phyloP scores from a whole-genome alignment of 2,329 filamentous ascomycete genomes.

The Sporothrix humicola region DNA sequence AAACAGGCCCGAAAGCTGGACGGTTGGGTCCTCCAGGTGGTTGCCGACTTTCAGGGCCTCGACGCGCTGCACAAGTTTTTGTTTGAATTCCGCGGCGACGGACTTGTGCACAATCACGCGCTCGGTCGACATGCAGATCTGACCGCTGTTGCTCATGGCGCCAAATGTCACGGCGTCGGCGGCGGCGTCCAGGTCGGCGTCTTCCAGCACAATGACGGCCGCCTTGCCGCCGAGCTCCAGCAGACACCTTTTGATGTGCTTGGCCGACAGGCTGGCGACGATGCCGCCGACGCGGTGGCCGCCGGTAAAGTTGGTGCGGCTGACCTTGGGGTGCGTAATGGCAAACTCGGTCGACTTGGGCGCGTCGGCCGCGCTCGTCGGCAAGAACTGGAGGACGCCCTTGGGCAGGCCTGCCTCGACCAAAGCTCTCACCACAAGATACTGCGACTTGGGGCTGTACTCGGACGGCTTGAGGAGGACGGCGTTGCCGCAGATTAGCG shows the following conservation, averaged over 20 bases:
- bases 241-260: conserved; percentile 69
- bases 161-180: conserved; percentile 64
- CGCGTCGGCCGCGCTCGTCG: conserved; percentile 51
- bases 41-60: conserved; percentile 41
- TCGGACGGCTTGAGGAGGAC: conserved; percentile 69
- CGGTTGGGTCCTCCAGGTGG: conserved; percentile 39
- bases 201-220: conserved; percentile 68
- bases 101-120: conserved; percentile 45
- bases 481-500: conserved; percentile 63
- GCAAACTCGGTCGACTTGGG: conserved; percentile 64
- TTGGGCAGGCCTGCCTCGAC: conserved; percentile 69
- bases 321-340: conserved; percentile 65
- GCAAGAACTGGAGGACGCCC: conserved; percentile 68
- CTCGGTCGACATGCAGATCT: conserved; percentile 56
- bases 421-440: conserved; percentile 61
- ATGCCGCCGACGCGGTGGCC: conserved; percentile 68
- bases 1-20: conserved; percentile 42
- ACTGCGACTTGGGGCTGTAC: conserved; percentile 61
- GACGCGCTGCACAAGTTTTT: conserved; percentile 28
- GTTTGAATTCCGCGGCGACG: conserved; percentile 36
- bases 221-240: conserved; percentile 75
- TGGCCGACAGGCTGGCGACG: conserved; percentile 66
- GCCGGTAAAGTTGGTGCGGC: conserved; percentile 75
- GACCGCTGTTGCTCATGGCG: conserved; percentile 65
- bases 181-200: conserved; percentile 68